Evolutionary conservation across 2,329 filamentous ascomycete species (phyloP).

Genomic region (Bretziella fagacearum): DNA sequence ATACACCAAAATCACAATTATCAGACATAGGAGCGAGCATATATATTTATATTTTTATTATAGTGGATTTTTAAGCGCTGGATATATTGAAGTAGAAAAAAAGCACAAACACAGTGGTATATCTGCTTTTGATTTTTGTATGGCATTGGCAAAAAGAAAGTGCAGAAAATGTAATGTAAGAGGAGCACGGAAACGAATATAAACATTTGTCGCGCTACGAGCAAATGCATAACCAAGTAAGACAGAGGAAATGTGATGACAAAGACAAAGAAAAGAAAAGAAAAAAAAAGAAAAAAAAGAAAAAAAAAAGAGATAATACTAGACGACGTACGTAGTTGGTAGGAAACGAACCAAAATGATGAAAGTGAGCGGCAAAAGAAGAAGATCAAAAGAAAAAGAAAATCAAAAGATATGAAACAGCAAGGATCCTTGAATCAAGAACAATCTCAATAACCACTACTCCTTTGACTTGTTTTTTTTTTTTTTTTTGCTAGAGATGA

Average conservation of each 20-base stretch:
- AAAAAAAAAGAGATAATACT: too few species aligned
- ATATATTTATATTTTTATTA: too few species aligned
- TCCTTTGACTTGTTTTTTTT: too few species aligned
- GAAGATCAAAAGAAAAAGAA: constrained; percentile 4
- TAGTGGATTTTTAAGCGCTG: not conserved
- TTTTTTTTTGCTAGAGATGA: too few species aligned
- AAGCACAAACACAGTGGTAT: constrained; percentile 1
- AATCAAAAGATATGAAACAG: constrained; percentile 2
- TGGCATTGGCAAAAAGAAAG: constrained; percentile 1
- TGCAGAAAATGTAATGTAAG: constrained; percentile 2
- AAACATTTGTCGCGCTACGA: constrained; percentile 2
- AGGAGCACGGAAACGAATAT: constrained; percentile 4
- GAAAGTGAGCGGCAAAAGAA: constrained; percentile 10
- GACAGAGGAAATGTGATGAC: constrained; percentile 8
- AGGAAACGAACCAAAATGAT: too few species aligned
- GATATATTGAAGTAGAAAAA: not conserved
- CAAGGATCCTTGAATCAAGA: not conserved
- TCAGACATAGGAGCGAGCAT: too few species aligned
- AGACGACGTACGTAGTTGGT: too few species aligned
- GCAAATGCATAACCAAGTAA: constrained; percentile 5
- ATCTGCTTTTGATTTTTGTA: constrained; percentile 5
- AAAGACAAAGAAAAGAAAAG: constrained; percentile 17
- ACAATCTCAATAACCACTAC: not conserved
- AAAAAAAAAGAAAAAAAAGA: constrained; percentile 21
- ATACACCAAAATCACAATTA: too few species aligned